Evolutionary conservation across 148 eudicot species (phyloP).

Genomic region (Simmondsia chinensis): DNA sequence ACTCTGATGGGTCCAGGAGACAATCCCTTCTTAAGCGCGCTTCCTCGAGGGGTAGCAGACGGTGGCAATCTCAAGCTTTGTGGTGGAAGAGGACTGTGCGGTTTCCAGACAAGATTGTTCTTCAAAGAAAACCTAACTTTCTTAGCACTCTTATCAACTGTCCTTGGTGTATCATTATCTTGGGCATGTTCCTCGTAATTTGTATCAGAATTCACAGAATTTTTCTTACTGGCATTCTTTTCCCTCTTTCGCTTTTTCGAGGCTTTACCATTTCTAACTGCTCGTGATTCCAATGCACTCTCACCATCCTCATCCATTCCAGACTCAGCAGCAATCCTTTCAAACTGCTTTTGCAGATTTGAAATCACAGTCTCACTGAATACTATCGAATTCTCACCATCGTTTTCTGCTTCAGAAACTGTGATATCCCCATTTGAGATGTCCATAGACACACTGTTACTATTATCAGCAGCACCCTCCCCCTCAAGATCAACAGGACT

Average conservation of each 20-base stretch:
- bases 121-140: slow-evolving; percentile 81
- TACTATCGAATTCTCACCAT: slow-evolving; percentile 13
- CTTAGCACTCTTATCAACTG: slow-evolving; percentile 52
- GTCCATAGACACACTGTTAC: slow-evolving; percentile 11
- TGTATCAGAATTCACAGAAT: neutral
- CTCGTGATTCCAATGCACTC: slow-evolving; percentile 25
- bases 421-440: slow-evolving; percentile 13
- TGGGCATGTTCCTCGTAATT: slow-evolving; percentile 19
- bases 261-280: slow-evolving; percentile 12
- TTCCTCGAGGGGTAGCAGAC: slow-evolving; percentile 83
- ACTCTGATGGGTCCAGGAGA: slow-evolving; percentile 79
- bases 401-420: slow-evolving; percentile 10
- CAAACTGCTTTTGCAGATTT: slow-evolving; percentile 91
- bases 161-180: slow-evolving; percentile 17
- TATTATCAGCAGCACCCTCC: neutral
- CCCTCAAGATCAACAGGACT: slow-evolving; percentile 1
- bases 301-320: slow-evolving; percentile 43
- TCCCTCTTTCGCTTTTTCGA: slow-evolving; percentile 60
- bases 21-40: slow-evolving; percentile 88
- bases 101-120: slow-evolving; percentile 92
- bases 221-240: slow-evolving; percentile 13
- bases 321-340: slow-evolving; percentile 75
- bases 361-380: slow-evolving; percentile 48
- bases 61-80: slow-evolving; percentile 82
- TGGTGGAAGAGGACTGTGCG: slow-evolving; percentile 78